Evolutionary conservation across 148 eudicot species (phyloP), one percentile per base, ranked within the genome.

Genomic region (Camellia japonica): DNA sequence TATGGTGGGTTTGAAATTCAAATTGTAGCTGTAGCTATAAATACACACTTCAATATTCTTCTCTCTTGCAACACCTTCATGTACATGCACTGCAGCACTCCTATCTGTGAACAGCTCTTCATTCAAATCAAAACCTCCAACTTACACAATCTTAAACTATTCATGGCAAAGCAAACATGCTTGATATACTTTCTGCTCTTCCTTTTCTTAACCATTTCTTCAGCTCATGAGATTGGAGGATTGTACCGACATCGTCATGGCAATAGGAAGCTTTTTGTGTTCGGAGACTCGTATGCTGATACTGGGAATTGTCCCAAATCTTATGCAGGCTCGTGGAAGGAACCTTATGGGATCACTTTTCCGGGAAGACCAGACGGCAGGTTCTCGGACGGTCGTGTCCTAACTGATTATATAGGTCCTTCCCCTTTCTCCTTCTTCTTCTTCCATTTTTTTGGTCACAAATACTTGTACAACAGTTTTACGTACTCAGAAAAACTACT

Each of bases 281-380:
- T 81, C 20, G 83, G 83, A 11, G 83, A 81, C 43, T 81, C 83
- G 56, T 81, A 74, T 55, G 78, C 83, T 30, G 89, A 87, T 20
- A 87, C 89, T 3, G 89, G 89, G 6, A 87, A 87, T 75, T 30
- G 12, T 11, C 46, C 54, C 7, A 84, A 80, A 61, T 52, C 85
- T 2, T 4, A 55, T 5, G 83, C 83, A 1, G 52, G 20, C 46
- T 81, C 90, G 5, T 88, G 90, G 90, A 83, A 74, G 68, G 41
- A 74, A 18, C 90, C 90, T 1, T 88, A 86, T 46, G 90, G 90
- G 44, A 46, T 76, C 71, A 88, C 87, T 52, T 88, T 86, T 43
- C 90, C 90, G 30, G 90, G 90, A 2, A 82, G 75, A 65, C 90
- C 90, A 9, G 77, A 85, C 52, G 90, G 90, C 63, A 67, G 90